These are phyloP conservation scores for Lepidium sativum DNA, from an alignment of 345 rosid species.

Conservation along the genomic window DNA sequence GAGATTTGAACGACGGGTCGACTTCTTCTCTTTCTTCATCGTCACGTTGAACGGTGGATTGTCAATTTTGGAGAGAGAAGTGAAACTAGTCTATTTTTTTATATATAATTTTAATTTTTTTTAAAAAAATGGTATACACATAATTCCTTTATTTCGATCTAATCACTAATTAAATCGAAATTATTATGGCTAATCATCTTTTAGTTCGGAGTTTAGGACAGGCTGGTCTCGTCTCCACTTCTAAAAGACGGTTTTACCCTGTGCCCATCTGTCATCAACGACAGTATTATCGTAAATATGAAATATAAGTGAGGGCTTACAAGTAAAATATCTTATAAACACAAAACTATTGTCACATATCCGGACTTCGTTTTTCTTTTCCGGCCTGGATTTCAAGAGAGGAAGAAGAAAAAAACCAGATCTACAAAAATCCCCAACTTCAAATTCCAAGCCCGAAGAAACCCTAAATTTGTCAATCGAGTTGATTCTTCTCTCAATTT, in stretches of 20 bases:
- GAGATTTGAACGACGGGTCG: constrained; percentile 27
- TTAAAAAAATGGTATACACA: no score
- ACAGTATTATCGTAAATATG: not conserved
- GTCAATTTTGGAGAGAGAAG: constrained; percentile 15
- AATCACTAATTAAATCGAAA: not conserved
- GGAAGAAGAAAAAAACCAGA: constrained; percentile 15
- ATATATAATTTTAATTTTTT: not conserved
- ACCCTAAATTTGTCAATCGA: constrained; percentile 15
- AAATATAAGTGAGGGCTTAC: not conserved
- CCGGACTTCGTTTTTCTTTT: constrained; percentile 1
- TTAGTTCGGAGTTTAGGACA: constrained; percentile 3
- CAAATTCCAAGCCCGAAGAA: not conserved
- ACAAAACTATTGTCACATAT: constrained; percentile 15
- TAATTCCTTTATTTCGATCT: not conserved
- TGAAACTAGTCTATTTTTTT: constrained; percentile 8
- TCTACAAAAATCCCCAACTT: constrained; percentile 10
- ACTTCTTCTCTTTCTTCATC: constrained; percentile 29
- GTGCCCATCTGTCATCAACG: not conserved
- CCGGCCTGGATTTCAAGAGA: constrained; percentile 2
- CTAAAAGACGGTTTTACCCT: not conserved
- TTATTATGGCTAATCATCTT: not conserved
- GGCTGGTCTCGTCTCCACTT: constrained; percentile 1
- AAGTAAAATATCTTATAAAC: not conserved
- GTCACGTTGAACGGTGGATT: constrained; percentile 32
- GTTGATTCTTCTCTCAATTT: constrained; percentile 9